These are phyloP conservation scores for Chrysophaeum taylorii DNA, from an alignment of 352 stramenopile species.

Conservation along the genomic window DNA sequence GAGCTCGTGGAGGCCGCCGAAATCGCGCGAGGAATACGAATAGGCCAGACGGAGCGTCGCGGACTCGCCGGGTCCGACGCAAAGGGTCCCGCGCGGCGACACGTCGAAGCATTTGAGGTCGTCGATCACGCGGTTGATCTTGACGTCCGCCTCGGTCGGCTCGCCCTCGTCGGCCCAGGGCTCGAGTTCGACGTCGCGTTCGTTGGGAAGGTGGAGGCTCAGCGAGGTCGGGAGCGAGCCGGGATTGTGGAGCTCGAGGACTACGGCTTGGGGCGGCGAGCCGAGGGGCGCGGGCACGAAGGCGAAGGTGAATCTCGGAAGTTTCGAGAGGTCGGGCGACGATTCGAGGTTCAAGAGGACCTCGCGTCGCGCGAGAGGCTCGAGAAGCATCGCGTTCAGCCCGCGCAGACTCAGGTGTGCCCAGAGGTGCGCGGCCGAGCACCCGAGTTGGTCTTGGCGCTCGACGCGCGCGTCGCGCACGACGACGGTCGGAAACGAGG, in stretches of 20 bases:
- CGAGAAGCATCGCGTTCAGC: slow-evolving; percentile 36
- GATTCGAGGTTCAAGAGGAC: slow-evolving; percentile 31
- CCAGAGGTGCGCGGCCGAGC: slow-evolving; percentile 27
- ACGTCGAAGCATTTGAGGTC: slow-evolving; percentile 40
- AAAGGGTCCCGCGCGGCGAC: slow-evolving; percentile 24
- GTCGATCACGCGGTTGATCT: slow-evolving; percentile 36
- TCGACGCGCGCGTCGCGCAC: slow-evolving; percentile 65
- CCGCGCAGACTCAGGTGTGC: slow-evolving; percentile 20
- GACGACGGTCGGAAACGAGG: slow-evolving; percentile 68
- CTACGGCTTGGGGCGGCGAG: slow-evolving; percentile 33
- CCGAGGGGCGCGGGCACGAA: slow-evolving; percentile 22
- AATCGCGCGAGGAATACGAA: slow-evolving; percentile 44
- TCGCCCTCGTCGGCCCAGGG: slow-evolving; percentile 76
- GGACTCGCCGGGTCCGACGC: slow-evolving; percentile 33
- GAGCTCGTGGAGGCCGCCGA: slow-evolving; percentile 66
- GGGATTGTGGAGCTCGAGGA: slow-evolving; percentile 67
- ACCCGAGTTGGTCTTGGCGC: slow-evolving; percentile 10
- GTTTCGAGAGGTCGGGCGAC: slow-evolving; percentile 19
- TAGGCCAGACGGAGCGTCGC: slow-evolving; percentile 35
- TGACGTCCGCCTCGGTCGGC: slow-evolving; percentile 51
- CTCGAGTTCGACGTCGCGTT: slow-evolving; percentile 78
- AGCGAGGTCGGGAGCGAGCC: slow-evolving; percentile 67
- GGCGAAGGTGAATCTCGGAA: slow-evolving; percentile 42
- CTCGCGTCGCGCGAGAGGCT: slow-evolving; percentile 41
- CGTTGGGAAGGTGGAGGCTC: slow-evolving; percentile 69